Percentiles rank a stretch among this genome's conserved stretches.
Evolutionary conservation across 2,329 filamentous ascomycete genomes (phyloP).

Genomic region (Botryotinia narcissicola): DNA sequence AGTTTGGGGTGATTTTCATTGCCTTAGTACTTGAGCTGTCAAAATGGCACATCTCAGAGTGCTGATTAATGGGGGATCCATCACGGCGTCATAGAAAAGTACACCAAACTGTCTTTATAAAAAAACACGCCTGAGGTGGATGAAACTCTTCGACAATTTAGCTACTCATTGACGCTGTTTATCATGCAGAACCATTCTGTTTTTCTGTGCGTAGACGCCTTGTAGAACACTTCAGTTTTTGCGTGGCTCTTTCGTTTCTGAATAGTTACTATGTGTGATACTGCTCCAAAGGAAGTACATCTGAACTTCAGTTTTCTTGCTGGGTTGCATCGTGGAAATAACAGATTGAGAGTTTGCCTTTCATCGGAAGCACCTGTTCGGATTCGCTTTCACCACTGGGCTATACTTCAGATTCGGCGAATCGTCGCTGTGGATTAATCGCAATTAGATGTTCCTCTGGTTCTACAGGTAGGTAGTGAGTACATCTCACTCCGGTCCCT

Average conservation of each 20-base stretch:
- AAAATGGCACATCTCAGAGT: too few species aligned
- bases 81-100: too few species aligned
- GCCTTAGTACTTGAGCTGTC: too few species aligned
- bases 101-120: too few species aligned
- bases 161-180: too few species aligned
- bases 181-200: too few species aligned
- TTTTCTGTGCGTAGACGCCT: too few species aligned
- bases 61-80: too few species aligned
- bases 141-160: background rate
- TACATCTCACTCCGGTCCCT: background rate
- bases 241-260: background rate
- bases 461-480: background rate
- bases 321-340: accelerated
- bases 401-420: background rate
- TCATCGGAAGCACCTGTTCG: too few species aligned
- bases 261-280: background rate
- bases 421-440: background rate
- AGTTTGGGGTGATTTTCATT: too few species aligned
- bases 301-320: background rate
- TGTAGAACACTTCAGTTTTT: too few species aligned
- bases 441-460: background rate
- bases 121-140: background rate
- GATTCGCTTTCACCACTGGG: background rate
- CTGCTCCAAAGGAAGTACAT: background rate
- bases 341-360: background rate